Percentiles rank a stretch among this genome's conserved stretches.
Conservation (phyloP, 1,139 yeast species). For the Candida tropicalis region DNA sequence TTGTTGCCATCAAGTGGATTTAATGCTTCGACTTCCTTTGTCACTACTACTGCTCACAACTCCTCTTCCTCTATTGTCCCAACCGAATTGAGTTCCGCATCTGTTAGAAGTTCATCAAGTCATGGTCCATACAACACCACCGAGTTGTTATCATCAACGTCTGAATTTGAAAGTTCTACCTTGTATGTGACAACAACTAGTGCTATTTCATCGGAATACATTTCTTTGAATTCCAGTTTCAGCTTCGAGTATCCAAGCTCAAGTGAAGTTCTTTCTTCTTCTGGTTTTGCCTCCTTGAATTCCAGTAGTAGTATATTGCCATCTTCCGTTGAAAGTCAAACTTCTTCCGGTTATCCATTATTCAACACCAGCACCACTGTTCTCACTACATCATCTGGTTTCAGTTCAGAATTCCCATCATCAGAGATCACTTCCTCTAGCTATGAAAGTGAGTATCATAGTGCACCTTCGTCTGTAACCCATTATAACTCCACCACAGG, state of each 20-base stretch:
- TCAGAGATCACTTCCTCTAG: background rate
- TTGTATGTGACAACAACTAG: background rate
- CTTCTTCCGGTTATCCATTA: background rate
- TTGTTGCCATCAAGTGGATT: background rate
- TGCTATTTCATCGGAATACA: background rate
- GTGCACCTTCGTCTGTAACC: background rate
- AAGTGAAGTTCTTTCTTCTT: background rate
- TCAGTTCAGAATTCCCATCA: background rate
- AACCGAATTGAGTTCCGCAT: background rate
- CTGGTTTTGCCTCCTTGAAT: background rate
- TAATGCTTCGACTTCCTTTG: background rate
- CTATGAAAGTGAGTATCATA: background rate
- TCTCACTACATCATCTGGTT: background rate
- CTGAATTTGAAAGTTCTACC: background rate
- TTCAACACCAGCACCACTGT: background rate
- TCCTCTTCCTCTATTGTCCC: background rate
- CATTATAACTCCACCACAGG: background rate
- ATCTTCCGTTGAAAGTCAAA: background rate
- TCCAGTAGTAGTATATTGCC: background rate
- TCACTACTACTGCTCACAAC: background rate
- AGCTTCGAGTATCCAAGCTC: too few relatives aligned
- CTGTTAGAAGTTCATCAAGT: background rate
- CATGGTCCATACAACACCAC: background rate
- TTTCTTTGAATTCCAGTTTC: background rate
- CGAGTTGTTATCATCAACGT: background rate